Conservation (phyloP, 805 yeast genomes). For the Teunomyces tritomae region DNA sequence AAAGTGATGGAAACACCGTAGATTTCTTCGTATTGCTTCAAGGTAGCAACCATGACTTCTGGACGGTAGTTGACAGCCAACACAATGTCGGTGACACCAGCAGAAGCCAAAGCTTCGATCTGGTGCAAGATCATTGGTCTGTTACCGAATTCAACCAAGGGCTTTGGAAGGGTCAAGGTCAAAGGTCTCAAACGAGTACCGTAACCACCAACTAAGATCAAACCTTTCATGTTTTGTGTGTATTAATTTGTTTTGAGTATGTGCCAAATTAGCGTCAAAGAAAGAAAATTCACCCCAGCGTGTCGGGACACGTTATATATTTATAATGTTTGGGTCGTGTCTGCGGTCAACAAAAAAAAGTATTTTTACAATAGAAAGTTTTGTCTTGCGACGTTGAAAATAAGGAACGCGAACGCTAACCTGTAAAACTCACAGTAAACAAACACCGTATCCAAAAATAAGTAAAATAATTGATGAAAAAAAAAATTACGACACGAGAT, state of each 20-base stretch:
- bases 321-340: constrained; percentile 4
- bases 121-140: constrained; percentile 99
- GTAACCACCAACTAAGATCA: constrained; percentile 98
- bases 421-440: not conserved
- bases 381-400: not conserved
- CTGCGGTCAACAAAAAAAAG: not conserved
- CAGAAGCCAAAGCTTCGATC: constrained; percentile 95
- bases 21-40: constrained; percentile 89
- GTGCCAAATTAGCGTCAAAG: constrained; percentile 3
- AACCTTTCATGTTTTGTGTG: constrained; percentile 71
- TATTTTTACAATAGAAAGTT: not conserved
- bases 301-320: constrained; percentile 3
- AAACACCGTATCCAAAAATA: not conserved
- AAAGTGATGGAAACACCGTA: constrained; percentile 95
- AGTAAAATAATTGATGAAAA: not conserved
- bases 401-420: not conserved
- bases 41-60: constrained; percentile 95
- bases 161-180: constrained; percentile 92
- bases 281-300: not conserved
- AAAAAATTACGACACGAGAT: not conserved
- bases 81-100: constrained; percentile 98
- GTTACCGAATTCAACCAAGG: constrained; percentile 96
- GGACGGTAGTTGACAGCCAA: constrained; percentile 99
- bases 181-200: constrained; percentile 99
- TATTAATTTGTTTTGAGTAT: not conserved